Conservation (phyloP, 2,329 filamentous ascomycete species). For the Emergomyces pasteurianus region DNA sequence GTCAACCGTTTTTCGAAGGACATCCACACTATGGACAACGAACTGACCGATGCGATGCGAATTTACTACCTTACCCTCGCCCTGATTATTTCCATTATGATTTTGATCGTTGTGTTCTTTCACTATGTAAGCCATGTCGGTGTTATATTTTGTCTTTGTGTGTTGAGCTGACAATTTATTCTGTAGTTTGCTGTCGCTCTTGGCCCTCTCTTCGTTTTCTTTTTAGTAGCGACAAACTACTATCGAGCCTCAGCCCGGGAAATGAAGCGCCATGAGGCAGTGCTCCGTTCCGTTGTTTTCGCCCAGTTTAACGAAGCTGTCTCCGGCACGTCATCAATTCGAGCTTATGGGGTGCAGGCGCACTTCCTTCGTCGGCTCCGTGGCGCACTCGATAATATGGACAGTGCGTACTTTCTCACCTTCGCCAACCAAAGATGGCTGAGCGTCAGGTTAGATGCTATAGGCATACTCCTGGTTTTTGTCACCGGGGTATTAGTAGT, state of each 20-base stretch:
- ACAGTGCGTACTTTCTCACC: constrained; percentile 86
- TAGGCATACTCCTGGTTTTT: constrained; percentile 77
- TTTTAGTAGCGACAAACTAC: constrained; percentile 72
- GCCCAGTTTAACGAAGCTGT: constrained; percentile 85
- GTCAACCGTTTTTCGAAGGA: constrained; percentile 95
- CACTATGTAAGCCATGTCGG: constrained; percentile 48
- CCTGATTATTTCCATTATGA: constrained; percentile 73
- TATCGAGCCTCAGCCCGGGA: constrained; percentile 86
- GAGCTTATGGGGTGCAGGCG: constrained; percentile 72
- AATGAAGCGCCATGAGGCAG: constrained; percentile 85
- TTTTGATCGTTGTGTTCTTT: constrained; percentile 88
- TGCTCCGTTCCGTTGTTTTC: constrained; percentile 78
- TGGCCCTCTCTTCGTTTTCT: constrained; percentile 59
- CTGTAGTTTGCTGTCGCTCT: constrained; percentile 54
- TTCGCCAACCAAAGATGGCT: constrained; percentile 95
- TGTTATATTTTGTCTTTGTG: constrained; percentile 2
- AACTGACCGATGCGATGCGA: constrained; percentile 72
- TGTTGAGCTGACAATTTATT: neutral
- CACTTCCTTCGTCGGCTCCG: constrained; percentile 62
- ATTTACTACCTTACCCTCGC: constrained; percentile 83
- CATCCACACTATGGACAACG: constrained; percentile 94
- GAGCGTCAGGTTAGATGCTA: constrained; percentile 68
- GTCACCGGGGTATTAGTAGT: constrained; percentile 82
- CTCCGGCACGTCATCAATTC: constrained; percentile 62
- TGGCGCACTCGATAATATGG: constrained; percentile 74